phyloP scores from a whole-genome alignment of 2,329 filamentous ascomycete genomes.

The Pseudogymnoascus sp. region DNA sequence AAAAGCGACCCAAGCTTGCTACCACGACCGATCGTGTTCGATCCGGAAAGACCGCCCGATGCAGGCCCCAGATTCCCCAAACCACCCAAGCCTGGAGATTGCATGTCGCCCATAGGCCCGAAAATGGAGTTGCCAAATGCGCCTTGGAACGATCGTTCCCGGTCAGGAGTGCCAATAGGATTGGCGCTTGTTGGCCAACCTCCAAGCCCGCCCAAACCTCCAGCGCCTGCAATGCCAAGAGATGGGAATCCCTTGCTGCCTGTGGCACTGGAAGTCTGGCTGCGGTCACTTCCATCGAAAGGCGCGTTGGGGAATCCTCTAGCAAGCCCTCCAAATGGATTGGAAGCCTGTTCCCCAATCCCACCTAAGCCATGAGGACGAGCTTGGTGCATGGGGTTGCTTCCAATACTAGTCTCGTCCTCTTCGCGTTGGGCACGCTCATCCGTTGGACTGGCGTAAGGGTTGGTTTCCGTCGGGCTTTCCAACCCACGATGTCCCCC shows the following conservation, averaged over 20 bases:
- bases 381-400: conserved; percentile 33
- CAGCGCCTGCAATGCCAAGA: conserved; percentile 48
- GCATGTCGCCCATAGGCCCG: conserved; percentile 66
- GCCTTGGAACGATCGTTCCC: conserved; percentile 48
- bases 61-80: conserved; percentile 62
- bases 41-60: conserved; percentile 43
- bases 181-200: conserved; percentile 44
- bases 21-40: conserved; percentile 62
- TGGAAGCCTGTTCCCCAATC: conserved; percentile 41
- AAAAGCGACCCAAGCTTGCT: conserved; percentile 86
- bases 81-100: conserved; percentile 61
- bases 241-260: conserved; percentile 61
- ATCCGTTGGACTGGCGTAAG: conserved; percentile 82
- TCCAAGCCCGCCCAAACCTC: conserved; percentile 38
- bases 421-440: conserved; percentile 55
- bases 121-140: conserved; percentile 76
- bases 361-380: conserved; percentile 45
- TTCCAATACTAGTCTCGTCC: conserved; percentile 38
- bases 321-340: conserved; percentile 47
- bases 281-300: conserved; percentile 71
- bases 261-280: conserved; percentile 83
- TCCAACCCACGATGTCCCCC: conserved; percentile 51
- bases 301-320: conserved; percentile 39
- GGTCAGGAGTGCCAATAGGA: conserved; percentile 60
- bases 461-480: conserved; percentile 93